These are phyloP conservation scores for Cytospora paraplurivora DNA, from an alignment of 2,329 filamentous ascomycete genomes.

Conservation along the genomic window DNA sequence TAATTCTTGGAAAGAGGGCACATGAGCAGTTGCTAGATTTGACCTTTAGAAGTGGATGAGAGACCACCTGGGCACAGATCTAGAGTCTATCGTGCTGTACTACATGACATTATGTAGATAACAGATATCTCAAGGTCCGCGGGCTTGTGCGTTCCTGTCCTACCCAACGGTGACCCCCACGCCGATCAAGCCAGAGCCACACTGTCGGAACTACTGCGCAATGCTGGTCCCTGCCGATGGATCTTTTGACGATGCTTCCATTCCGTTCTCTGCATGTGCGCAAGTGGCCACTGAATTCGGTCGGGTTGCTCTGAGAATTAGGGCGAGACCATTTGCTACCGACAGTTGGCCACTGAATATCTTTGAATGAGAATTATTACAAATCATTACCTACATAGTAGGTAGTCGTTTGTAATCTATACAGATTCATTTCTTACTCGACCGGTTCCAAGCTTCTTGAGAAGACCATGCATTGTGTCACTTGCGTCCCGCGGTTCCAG, in stretches of 20 bases:
- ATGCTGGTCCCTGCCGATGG: constrained; percentile 12
- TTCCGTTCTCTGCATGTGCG: neutral
- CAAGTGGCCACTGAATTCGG: neutral
- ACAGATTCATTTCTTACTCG: too few species aligned
- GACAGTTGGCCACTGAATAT: neutral
- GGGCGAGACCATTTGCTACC: neutral
- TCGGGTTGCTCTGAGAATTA: neutral
- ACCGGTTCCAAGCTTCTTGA: too few species aligned
- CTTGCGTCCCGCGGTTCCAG: too few species aligned
- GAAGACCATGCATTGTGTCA: too few species aligned
- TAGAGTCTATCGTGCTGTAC: too few species aligned
- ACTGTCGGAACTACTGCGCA: constrained; percentile 23
- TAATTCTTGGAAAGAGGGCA: too few species aligned
- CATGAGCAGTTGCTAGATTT: too few species aligned
- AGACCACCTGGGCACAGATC: too few species aligned
- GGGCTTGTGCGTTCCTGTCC: constrained; percentile 4
- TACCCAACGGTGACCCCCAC: constrained; percentile 26
- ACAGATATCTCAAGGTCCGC: constrained; percentile 3
- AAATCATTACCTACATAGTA: too few species aligned
- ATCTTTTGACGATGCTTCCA: constrained; percentile 5
- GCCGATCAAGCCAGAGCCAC: constrained; percentile 27
- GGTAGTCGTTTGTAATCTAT: too few species aligned
- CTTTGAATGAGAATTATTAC: too few species aligned
- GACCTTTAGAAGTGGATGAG: too few species aligned
- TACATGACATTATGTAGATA: neutral